These are phyloP conservation scores for Calonectria pteridis DNA, from an alignment of 2,329 filamentous ascomycete genomes.

Conservation along the genomic window DNA sequence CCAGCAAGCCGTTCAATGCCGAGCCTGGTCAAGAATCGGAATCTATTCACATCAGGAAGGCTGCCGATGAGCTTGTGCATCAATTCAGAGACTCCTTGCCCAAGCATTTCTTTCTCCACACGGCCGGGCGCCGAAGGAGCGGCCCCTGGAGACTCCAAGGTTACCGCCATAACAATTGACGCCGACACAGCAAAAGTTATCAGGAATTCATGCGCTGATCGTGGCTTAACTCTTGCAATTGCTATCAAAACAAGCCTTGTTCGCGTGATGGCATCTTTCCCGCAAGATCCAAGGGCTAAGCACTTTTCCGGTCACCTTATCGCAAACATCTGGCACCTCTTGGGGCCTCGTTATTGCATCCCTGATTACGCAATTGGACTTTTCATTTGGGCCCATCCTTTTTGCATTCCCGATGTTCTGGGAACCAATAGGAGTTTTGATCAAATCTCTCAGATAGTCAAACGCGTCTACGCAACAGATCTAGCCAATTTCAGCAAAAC, in stretches of 20 bases:
- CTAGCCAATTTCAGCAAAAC: neutral
- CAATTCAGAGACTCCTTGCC: neutral
- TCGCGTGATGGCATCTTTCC: neutral
- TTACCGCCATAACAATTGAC: neutral
- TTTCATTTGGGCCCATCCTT: neutral
- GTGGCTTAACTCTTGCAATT: neutral
- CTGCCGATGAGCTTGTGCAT: neutral
- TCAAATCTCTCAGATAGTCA: neutral
- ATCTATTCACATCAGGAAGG: neutral
- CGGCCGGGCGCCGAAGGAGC: neutral
- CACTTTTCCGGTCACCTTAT: neutral
- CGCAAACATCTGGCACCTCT: neutral
- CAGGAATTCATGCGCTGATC: neutral
- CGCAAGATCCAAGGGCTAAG: neutral
- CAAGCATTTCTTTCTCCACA: neutral
- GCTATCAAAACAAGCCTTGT: neutral
- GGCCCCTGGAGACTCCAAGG: neutral
- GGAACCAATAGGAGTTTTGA: neutral
- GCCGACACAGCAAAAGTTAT: neutral
- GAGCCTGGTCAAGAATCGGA: neutral
- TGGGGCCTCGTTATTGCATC: neutral
- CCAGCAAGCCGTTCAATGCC: neutral
- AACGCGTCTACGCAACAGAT: neutral
- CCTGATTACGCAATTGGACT: neutral
- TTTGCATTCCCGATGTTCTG: neutral